Evolutionary conservation across 2,329 filamentous ascomycete species (phyloP).

Genomic region (Fusarium sp.): DNA sequence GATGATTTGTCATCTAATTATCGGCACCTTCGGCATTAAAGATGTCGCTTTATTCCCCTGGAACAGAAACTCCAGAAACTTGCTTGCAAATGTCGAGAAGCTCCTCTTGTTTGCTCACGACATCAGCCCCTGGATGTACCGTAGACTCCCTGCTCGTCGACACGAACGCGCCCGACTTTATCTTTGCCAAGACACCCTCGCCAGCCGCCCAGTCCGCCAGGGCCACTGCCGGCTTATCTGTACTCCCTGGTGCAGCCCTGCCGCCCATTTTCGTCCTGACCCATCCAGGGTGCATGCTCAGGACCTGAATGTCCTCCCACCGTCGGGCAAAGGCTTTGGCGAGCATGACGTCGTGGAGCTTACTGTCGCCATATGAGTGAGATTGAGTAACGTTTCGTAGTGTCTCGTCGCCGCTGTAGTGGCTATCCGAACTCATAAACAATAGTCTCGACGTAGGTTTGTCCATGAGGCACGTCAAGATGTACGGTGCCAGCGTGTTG

Average conservation of each 20-base stretch:
- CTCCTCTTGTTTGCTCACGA: conserved; percentile 32
- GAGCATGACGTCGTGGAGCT: conserved; percentile 36
- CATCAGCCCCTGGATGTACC: conserved; percentile 24
- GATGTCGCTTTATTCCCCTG: background rate
- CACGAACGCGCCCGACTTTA: conserved; percentile 22
- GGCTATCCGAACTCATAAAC: conserved; percentile 37
- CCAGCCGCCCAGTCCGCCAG: conserved; percentile 29
- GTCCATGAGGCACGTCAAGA: conserved; percentile 32
- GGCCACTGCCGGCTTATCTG: conserved; percentile 14
- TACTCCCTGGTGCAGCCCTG: conserved; percentile 16
- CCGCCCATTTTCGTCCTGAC: conserved; percentile 38
- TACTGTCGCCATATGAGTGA: conserved; percentile 33
- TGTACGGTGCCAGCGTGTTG: conserved; percentile 34
- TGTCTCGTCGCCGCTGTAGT: conserved; percentile 29
- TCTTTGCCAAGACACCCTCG: conserved; percentile 15
- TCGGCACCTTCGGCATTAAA: background rate
- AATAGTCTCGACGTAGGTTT: conserved; percentile 13
- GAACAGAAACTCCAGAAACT: conserved; percentile 11
- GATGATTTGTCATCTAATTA: background rate
- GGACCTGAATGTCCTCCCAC: conserved; percentile 24
- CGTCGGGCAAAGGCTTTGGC: conserved; percentile 33
- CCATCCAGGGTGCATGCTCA: conserved; percentile 38
- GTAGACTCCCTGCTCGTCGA: conserved; percentile 16
- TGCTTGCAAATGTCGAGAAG: conserved; percentile 15
- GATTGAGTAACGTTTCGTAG: conserved; percentile 26